A percentile compares a stretch with the other conserved stretches of the same genome.
Conservation (phyloP, 352 stramenopile genomes). For the Phytophthora podocarpi region DNA sequence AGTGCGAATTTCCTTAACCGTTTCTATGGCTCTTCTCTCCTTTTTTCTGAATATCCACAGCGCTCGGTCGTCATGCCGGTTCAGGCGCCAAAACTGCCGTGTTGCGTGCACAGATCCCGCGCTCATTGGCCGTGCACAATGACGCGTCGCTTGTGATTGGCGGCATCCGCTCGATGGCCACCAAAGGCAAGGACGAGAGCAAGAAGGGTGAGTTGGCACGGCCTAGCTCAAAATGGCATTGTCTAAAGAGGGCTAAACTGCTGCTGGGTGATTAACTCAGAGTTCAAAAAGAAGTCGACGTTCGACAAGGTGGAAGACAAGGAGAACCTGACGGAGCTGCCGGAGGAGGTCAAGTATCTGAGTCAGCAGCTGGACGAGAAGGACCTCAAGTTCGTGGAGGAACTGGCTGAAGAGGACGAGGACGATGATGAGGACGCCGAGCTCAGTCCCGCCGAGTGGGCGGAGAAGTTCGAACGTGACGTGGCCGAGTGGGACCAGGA, state of each 20-base stretch:
- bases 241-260: background rate
- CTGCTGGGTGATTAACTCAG: background rate
- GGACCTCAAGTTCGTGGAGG: constrained; percentile 37
- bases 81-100: constrained; percentile 13
- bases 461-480: constrained; percentile 68
- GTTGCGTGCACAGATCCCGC: constrained; percentile 24
- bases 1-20: no score
- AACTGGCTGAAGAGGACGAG: constrained; percentile 37
- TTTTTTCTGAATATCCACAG: constrained; percentile 17
- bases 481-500: constrained; percentile 61
- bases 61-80: constrained; percentile 20
- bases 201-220: constrained; percentile 58
- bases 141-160: constrained; percentile 11
- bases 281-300: constrained; percentile 64
- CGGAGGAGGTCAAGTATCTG: constrained; percentile 69
- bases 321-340: constrained; percentile 50
- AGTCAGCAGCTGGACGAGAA: constrained; percentile 52
- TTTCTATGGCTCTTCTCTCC: no score
- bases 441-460: constrained; percentile 62
- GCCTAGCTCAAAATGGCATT: no score
- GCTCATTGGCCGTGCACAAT: constrained; percentile 17
- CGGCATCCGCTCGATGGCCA: constrained; percentile 39
- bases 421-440: constrained; percentile 50
- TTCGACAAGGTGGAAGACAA: constrained; percentile 60
- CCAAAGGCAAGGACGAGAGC: constrained; percentile 48